A percentile compares a stretch with the other conserved stretches of the same genome.
Conservation (phyloP, 1,284 basidiomycete species). For the Tilletia walkeri region DNA sequence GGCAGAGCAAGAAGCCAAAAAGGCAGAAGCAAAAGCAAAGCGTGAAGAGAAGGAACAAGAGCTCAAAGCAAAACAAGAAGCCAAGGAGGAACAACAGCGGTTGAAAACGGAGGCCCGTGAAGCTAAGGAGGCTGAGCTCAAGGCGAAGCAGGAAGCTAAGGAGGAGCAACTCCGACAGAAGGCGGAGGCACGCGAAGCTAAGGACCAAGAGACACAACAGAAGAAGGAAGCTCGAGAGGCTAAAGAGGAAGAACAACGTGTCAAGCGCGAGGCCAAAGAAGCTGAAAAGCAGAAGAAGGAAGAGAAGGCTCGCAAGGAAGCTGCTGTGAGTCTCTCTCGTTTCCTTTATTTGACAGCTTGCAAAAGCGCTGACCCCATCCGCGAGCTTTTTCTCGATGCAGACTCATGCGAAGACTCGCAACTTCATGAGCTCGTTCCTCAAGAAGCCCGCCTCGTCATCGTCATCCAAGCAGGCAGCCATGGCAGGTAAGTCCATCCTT, state of each 20-base stretch:
- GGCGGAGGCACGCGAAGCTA: slow-evolving; percentile 30
- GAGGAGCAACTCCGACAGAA: slow-evolving; percentile 4
- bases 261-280: slow-evolving; percentile 14
- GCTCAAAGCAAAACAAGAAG: slow-evolving; percentile 50
- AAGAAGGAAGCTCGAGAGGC: slow-evolving; percentile 52
- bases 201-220: slow-evolving; percentile 61
- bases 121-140: slow-evolving; percentile 21
- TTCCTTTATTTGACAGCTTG: too few species aligned
- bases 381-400: background rate
- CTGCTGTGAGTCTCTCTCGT: slow-evolving; percentile 4
- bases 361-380: background rate
- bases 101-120: slow-evolving; percentile 59
- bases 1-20: slow-evolving; percentile 40
- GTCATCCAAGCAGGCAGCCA: slow-evolving; percentile 9
- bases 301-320: slow-evolving; percentile 20
- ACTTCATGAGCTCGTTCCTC: slow-evolving; percentile 47
- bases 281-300: slow-evolving; percentile 21
- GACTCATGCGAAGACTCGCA: slow-evolving; percentile 35
- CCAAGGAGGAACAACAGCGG: slow-evolving; percentile 58
- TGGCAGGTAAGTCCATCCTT: slow-evolving; percentile 4
- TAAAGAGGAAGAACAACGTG: slow-evolving; percentile 11
- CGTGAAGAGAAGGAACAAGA: slow-evolving; percentile 44
- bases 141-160: slow-evolving; percentile 21
- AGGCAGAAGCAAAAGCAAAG: slow-evolving; percentile 52
- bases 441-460: slow-evolving; percentile 33